Base-by-base conservation (phyloP, 2,329 filamentous ascomycete species). In the Arthrinium puccinioides region DNA sequence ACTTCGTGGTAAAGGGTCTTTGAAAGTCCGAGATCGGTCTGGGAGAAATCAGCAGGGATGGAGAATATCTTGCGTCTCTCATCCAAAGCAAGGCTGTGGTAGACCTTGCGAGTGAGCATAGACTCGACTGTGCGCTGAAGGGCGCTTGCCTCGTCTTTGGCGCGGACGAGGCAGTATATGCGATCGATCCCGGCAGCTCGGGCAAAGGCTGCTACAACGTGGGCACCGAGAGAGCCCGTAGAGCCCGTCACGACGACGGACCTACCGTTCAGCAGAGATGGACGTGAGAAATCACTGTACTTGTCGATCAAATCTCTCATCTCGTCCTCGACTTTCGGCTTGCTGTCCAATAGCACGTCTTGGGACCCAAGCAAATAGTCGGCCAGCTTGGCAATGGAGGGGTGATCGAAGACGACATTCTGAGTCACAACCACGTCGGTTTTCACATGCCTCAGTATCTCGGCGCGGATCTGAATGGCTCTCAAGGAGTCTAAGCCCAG, bases 161-260 rank as follows among this genome's bases (percentile, higher is more conserved):
- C 70, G 21, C 74, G 64, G 5, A 76, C 67, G 3, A 77, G 61
- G 38, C 68, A 70, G 59, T 72, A 76, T 2, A 79, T 57, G 6
- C 57, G 58, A 21, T 61, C 56, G 21, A 85, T 63, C 15, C 73
- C 71, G 9, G 74, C 66, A n/a, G 73, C 64, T 3, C 67, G 62
- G 2, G 73, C 69, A 11, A 85, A 67, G n/a, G 76, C 70, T 4
- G 72, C 68, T 2, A 77, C 63, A 2, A 81, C 60, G 45, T 82
- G 77, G 0, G 74, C 66, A 2, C 81, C 81, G 0, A 84, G 62
- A 2, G 78, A 79, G 1, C 81, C 81, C 0, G 81, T 84, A 1
- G 72, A 70, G 2, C 81, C 81, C 0, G 80, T 84, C 4, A 84
- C 53, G 2, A 79, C 55, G 32, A 50, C 41, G 15, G 21, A 54